These are phyloP conservation scores for Aspergillus tubingensis DNA, from an alignment of 2,329 filamentous ascomycete genomes.

Conservation along the genomic window DNA sequence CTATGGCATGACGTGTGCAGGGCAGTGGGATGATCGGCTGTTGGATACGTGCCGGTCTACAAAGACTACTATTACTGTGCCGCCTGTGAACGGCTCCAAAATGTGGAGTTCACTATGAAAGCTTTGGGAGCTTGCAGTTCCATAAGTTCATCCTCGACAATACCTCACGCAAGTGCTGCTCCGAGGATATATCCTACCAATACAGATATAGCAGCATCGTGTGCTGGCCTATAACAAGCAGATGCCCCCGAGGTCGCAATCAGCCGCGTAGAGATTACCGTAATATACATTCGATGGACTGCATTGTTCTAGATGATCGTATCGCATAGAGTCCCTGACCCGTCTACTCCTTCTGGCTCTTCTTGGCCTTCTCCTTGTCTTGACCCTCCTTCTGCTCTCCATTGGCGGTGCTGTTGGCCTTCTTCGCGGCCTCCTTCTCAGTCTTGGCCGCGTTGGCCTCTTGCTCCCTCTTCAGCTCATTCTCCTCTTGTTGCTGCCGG, in stretches of 20 bases:
- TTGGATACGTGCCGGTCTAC: too few relatives aligned
- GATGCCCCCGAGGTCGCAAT: neutral
- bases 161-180: neutral
- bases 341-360: conserved; percentile 40
- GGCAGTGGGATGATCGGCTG: too few relatives aligned
- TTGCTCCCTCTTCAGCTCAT: conserved; percentile 76
- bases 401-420: conserved; percentile 47
- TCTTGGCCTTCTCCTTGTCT: conserved; percentile 59
- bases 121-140: neutral
- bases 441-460: conserved; percentile 65
- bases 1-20: neutral
- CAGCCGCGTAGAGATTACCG: neutral
- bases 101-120: neutral
- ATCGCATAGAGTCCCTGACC: conserved; percentile 24
- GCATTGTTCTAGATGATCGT: conserved; percentile 30
- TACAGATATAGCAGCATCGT: neutral
- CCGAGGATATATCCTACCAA: neutral
- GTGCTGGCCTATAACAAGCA: neutral
- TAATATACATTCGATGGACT: conserved; percentile 32
- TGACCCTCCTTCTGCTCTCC: conserved; percentile 59
- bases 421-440: conserved; percentile 61
- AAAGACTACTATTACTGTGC: neutral
- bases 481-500: conserved; percentile 93
- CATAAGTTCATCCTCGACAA: neutral
- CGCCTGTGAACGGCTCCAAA: neutral